Evolutionary conservation across 257 asterid species (phyloP), one percentile per base, ranked within the genome.

Genomic region (Lithospermum erythrorhizon): DNA sequence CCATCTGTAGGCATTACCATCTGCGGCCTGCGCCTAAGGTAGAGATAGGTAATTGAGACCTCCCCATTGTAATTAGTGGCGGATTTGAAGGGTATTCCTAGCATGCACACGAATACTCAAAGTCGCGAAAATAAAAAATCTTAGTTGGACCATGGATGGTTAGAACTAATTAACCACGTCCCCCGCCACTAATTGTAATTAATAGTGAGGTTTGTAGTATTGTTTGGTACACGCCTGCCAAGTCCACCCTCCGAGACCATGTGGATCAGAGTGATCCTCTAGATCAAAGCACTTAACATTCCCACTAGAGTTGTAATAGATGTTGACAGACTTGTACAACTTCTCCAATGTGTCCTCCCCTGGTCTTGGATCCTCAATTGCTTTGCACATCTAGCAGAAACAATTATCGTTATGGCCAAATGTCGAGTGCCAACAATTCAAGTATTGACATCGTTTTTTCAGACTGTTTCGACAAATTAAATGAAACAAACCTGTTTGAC

Each of bases 1-100:
- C 95, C 95, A 14, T 55, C 79, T 0, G 84, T 81, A 1, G 82
- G 76, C 71, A 90, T 22, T 57, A 87, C 64, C 95, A 87, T 90
- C 82, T 90, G 95, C 0, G 96, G 96, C 95, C 96, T 87, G 76
- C n/a, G n/a, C n/a, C n/a, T n/a, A n/a, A n/a, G n/a, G n/a, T n/a
- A n/a, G n/a, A n/a, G n/a, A n/a, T n/a, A n/a, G n/a, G n/a, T n/a
- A n/a, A n/a, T n/a, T n/a, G n/a, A n/a, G n/a, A n/a, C n/a, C n/a
- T n/a, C n/a, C 53, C 19, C 53, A 19, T 18, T 18, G 15, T 41
- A 29, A 63, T 35, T 10, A 35, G 45, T 35, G 45, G 45, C 45
- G 45, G 13, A 35, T 10, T 10, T 35, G 11, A 35, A 35, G 14
- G 2, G 9, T 35, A 7, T 8, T 35, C 14, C 3, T 30, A 30